These are phyloP conservation scores for Lycium barbarum DNA, from an alignment of 257 asterid genomes.

Conservation along the genomic window DNA sequence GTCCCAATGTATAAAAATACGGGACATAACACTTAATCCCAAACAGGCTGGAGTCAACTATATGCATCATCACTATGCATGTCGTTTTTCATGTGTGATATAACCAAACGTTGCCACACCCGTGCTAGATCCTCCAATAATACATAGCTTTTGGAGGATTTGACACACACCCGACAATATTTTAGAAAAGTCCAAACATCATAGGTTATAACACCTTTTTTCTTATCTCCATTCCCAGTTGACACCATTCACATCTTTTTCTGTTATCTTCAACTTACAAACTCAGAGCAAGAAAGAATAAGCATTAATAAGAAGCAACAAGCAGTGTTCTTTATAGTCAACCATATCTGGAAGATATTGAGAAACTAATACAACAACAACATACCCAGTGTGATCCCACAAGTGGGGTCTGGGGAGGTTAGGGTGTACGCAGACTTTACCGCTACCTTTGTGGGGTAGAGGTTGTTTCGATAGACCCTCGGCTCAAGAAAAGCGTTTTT, in stretches of 20 bases:
- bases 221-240: background rate
- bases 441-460: no score
- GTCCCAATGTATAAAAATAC: no score
- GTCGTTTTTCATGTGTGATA: background rate
- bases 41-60: background rate
- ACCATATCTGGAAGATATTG: background rate
- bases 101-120: background rate
- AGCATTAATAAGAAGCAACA: constrained; percentile 1
- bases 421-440: no score
- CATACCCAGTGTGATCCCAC: no score
- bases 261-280: background rate
- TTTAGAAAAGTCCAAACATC: constrained; percentile 29
- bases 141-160: background rate
- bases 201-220: background rate
- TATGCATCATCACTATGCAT: background rate
- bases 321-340: background rate
- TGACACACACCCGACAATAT: background rate
- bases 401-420: no score
- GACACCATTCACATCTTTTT: background rate
- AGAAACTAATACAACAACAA: background rate
- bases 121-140: background rate
- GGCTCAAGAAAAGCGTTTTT: no score
- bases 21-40: no score
- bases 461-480: no score
- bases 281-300: background rate